Percentiles rank a stretch among this genome's conserved stretches.
Conservation (phyloP, 2,329 filamentous ascomycete genomes). For the Nemania sp. region DNA sequence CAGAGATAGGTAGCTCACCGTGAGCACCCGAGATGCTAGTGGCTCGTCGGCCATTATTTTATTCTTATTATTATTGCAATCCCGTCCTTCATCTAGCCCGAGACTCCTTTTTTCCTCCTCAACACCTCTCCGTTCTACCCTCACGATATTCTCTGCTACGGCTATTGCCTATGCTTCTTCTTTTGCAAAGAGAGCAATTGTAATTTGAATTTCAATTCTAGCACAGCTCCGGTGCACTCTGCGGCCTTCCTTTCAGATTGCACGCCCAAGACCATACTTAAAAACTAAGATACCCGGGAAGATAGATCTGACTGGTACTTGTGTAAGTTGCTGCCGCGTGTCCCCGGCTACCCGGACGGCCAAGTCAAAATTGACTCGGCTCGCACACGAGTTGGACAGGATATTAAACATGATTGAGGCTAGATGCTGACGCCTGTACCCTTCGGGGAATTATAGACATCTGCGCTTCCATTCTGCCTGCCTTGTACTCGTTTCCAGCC, state of each 20-base stretch:
- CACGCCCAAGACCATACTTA: conserved; percentile 14
- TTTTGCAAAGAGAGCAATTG: conserved; percentile 32
- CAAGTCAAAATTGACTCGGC: not conserved
- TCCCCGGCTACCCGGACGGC: not conserved
- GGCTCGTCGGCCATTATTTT: conserved; percentile 36
- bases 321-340: conserved; percentile 34
- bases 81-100: conserved; percentile 27
- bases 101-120: conserved; percentile 17
- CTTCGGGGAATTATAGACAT: conserved; percentile 31
- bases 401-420: not conserved
- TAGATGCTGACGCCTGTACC: conserved; percentile 24
- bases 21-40: conserved; percentile 24
- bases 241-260: conserved; percentile 13
- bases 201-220: conserved; percentile 25
- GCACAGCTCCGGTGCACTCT: conserved; percentile 24
- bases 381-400: not conserved
- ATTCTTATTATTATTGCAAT: conserved; percentile 32
- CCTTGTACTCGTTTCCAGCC: conserved; percentile 31
- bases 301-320: conserved; percentile 37
- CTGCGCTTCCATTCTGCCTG: conserved; percentile 31
- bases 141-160: conserved; percentile 22
- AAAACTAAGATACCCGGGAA: conserved; percentile 37
- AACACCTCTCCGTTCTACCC: conserved; percentile 25
- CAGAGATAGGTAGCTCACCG: conserved; percentile 21
- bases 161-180: conserved; percentile 29